Conservation (phyloP, 2,329 filamentous ascomycete species). For the Sphaerulina musiva region DNA sequence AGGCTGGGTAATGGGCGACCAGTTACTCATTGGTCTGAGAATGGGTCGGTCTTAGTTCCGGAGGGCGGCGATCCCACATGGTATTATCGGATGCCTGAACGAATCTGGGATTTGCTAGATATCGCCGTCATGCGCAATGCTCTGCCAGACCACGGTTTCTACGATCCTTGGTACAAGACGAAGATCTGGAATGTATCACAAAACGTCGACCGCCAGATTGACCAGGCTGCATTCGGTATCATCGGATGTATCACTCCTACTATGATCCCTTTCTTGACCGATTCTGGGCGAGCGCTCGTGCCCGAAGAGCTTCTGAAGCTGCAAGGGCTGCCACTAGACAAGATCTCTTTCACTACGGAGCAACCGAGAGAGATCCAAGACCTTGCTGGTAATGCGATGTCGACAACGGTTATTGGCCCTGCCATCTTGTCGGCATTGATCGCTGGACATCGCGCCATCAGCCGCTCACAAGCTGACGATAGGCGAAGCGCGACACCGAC, state of each 20-base stretch:
- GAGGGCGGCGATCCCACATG: conserved; percentile 52
- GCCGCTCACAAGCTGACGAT: neutral
- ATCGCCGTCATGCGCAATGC: conserved; percentile 47
- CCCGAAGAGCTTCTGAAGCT: conserved; percentile 58
- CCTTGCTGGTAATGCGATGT: conserved; percentile 75
- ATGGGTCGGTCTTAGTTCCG: conserved; percentile 47
- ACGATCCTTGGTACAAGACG: conserved; percentile 55
- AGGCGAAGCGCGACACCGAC: neutral
- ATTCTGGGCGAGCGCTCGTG: conserved; percentile 54
- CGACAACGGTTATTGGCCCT: conserved; percentile 61
- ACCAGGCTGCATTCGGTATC: conserved; percentile 49
- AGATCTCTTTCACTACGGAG: conserved; percentile 59
- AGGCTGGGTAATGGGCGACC: conserved; percentile 51
- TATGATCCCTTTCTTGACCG: conserved; percentile 56
- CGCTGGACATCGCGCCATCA: conserved; percentile 28
- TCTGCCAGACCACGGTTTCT: conserved; percentile 34
- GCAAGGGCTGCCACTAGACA: conserved; percentile 61
- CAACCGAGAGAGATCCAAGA: conserved; percentile 54
- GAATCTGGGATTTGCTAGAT: conserved; percentile 63
- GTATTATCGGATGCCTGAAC: conserved; percentile 47
- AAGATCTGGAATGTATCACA: conserved; percentile 61
- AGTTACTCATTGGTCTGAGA: conserved; percentile 54
- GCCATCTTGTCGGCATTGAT: conserved; percentile 56
- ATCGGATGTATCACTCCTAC: conserved; percentile 62
- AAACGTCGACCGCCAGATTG: conserved; percentile 58